Conservation (phyloP, 2,329 filamentous ascomycete genomes). For the Colletotrichum chlorophyti region DNA sequence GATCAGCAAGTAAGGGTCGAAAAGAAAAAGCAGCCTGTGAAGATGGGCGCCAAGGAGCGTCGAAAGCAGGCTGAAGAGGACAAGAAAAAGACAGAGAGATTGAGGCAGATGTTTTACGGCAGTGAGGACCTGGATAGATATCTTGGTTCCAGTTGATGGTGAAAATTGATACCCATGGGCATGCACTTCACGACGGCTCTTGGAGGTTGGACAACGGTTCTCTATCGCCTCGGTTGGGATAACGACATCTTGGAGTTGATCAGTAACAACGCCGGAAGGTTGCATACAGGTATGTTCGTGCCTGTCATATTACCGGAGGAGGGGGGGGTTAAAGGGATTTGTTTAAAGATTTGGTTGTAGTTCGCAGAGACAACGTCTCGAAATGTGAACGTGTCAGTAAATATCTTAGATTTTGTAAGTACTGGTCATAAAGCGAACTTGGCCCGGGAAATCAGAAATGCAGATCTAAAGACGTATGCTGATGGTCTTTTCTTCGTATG, state of each 20-base stretch:
- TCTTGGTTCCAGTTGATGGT: constrained; percentile 51
- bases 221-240: too few species aligned
- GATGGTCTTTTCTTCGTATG: too few species aligned
- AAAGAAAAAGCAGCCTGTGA: constrained; percentile 51
- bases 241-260: too few species aligned
- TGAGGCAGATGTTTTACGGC: constrained; percentile 76
- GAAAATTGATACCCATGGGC: constrained; percentile 5
- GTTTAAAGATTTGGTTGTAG: not conserved
- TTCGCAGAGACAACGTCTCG: not conserved
- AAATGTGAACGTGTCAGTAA: too few species aligned
- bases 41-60: constrained; percentile 74
- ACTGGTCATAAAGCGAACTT: too few species aligned
- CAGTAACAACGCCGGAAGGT: too few species aligned
- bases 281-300: too few species aligned
- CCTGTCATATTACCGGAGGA: too few species aligned
- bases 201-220: too few species aligned
- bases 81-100: constrained; percentile 65
- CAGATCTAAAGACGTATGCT: too few species aligned
- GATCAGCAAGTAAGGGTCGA: constrained; percentile 47
- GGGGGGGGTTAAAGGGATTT: too few species aligned
- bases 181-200: not conserved
- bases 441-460: too few species aligned
- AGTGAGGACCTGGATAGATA: constrained; percentile 80
- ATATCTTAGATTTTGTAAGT: not conserved
- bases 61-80: constrained; percentile 67